phyloP scores from a whole-genome alignment of 2,329 filamentous ascomycete genomes.

The Piedraia hortae region DNA sequence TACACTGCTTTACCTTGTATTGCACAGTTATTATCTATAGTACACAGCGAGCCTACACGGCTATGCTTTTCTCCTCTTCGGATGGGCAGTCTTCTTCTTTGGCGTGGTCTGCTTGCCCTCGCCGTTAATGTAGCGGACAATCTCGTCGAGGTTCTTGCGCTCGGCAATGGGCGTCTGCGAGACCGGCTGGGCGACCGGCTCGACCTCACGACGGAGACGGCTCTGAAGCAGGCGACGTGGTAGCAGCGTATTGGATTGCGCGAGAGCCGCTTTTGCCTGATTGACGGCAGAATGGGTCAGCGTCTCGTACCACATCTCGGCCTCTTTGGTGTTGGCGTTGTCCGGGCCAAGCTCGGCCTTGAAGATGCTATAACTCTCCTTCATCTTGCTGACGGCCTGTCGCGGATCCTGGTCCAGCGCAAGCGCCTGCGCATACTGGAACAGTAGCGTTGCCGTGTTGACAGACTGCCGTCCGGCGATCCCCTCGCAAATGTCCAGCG shows the following conservation, averaged over 20 bases:
- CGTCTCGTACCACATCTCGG: conserved; percentile 86
- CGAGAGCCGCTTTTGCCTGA: conserved; percentile 74
- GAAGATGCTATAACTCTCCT: conserved; percentile 92
- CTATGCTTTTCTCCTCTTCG: conserved; percentile 15
- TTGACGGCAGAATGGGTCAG: conserved; percentile 85
- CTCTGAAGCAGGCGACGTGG: conserved; percentile 8
- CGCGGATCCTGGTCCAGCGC: conserved; percentile 91
- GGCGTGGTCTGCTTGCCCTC: conserved; percentile 14
- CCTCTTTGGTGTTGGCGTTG: conserved; percentile 94
- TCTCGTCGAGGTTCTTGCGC: conserved; percentile 61
- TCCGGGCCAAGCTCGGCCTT: conserved; percentile 58
- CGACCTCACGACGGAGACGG: conserved; percentile 20
- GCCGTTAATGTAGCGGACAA: conserved; percentile 86
- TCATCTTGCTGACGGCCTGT: conserved; percentile 74
- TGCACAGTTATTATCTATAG: not conserved
- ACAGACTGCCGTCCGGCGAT: conserved; percentile 71
- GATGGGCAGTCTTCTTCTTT: conserved; percentile 21
- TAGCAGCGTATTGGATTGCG: conserved; percentile 28
- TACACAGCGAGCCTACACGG: conserved; percentile 1
- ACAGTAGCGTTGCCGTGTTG: conserved; percentile 80
- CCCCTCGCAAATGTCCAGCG: conserved; percentile 63
- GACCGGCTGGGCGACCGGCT: conserved; percentile 29
- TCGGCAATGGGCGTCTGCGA: conserved; percentile 8
- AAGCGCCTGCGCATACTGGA: conserved; percentile 87
- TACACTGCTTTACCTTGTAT: too few relatives aligned